Percentiles rank a stretch among this genome's conserved stretches.
Evolutionary conservation across 1,139 yeast genomes (phyloP).

Genomic region (Scheffersomyces cryptocercus): DNA sequence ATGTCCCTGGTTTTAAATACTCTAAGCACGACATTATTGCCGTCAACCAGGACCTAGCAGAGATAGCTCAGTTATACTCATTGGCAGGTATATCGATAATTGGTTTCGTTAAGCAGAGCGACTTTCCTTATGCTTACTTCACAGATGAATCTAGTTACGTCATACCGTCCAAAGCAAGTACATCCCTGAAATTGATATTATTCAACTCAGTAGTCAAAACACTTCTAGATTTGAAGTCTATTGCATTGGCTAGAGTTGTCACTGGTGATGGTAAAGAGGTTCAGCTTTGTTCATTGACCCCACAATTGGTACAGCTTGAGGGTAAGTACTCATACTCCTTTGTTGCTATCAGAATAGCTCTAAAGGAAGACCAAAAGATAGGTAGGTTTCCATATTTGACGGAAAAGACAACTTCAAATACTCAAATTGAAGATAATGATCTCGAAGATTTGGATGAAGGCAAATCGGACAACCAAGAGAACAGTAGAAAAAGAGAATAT

Average conservation of each 20-base stretch:
- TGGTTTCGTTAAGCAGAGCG: conserved; percentile 51
- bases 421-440: conserved; percentile 5
- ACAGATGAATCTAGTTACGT: conserved; percentile 62
- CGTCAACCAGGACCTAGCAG: conserved; percentile 40
- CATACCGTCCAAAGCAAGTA: conserved; percentile 42
- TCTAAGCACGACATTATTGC: conserved; percentile 54
- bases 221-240: conserved; percentile 46
- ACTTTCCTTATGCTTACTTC: conserved; percentile 59
- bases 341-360: conserved; percentile 59
- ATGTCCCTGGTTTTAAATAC: conserved; percentile 56
- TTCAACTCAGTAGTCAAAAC: conserved; percentile 59
- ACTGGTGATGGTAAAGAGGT: conserved; percentile 49
- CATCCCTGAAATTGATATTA: conserved; percentile 39
- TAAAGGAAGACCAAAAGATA: conserved; percentile 71
- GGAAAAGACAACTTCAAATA: conserved; percentile 15
- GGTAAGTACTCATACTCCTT: conserved; percentile 27
- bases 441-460: conserved; percentile 6
- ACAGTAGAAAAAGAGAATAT: conserved; percentile 5
- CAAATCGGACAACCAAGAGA: conserved; percentile 3
- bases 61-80: conserved; percentile 43
- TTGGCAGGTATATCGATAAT: conserved; percentile 60
- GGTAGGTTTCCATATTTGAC: conserved; percentile 59
- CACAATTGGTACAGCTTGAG: conserved; percentile 27
- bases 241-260: conserved; percentile 66
- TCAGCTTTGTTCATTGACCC: conserved; percentile 59